A percentile compares a stretch with the other conserved stretches of the same genome.
These are phyloP conservation scores for Alternaria dauci DNA, from an alignment of 2,329 filamentous ascomycete genomes.

Conservation along the genomic window DNA sequence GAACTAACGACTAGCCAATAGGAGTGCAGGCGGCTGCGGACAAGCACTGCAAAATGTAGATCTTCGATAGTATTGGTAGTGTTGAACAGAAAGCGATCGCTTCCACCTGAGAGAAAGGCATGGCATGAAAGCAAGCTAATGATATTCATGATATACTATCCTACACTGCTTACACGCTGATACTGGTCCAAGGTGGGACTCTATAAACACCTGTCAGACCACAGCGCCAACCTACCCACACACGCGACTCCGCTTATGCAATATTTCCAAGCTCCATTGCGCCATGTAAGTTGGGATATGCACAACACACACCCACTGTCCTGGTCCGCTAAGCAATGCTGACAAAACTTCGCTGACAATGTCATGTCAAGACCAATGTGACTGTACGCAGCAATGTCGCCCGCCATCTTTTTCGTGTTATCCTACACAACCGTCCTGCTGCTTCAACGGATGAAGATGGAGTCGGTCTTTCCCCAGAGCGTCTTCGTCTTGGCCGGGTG, in stretches of 20 bases:
- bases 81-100: not conserved
- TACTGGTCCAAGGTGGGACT: constrained; percentile 9
- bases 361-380: not conserved
- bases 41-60: not conserved
- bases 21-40: not conserved
- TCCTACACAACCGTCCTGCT: constrained; percentile 29
- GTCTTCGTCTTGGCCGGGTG: constrained; percentile 69
- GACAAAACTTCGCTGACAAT: constrained; percentile 11
- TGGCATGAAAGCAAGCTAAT: constrained; percentile 1
- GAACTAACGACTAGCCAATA: constrained; percentile 28
- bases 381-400: not conserved
- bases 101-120: too few species aligned
- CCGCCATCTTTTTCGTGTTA: constrained; percentile 16
- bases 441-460: constrained; percentile 66
- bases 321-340: constrained; percentile 11
- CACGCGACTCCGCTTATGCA: constrained; percentile 17
- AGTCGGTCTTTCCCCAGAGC: constrained; percentile 68
- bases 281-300: constrained; percentile 9
- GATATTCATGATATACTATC: constrained; percentile 9
- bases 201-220: constrained; percentile 6
- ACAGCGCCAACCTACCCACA: constrained; percentile 9
- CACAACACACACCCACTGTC: constrained; percentile 6
- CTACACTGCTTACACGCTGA: constrained; percentile 14
- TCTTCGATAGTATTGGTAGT: not conserved
- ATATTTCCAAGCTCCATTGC: constrained; percentile 16